phyloP scores from a whole-genome alignment of 805 yeast genomes.

The Cyberlindnera galapagoensis region DNA sequence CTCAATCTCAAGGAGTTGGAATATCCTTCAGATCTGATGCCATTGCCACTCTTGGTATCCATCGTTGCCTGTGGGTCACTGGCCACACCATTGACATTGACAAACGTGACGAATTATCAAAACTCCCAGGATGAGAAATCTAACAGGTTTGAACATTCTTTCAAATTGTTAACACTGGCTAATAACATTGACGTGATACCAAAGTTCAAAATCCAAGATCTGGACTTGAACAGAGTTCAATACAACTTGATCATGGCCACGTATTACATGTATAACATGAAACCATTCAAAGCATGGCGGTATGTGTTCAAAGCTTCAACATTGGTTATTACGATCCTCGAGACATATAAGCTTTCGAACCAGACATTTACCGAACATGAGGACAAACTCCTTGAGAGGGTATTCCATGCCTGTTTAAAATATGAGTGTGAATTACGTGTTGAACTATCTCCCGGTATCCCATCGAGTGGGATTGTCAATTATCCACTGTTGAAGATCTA shows the following conservation, averaged over 20 bases:
- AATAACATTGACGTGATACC: constrained; percentile 9
- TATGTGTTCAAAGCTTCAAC: constrained; percentile 17
- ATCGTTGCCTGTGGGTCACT: constrained; percentile 13
- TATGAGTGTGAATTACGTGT: constrained; percentile 23
- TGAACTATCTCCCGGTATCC: constrained; percentile 21
- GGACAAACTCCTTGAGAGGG: constrained; percentile 14
- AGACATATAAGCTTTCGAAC: constrained; percentile 15
- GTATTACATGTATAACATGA: constrained; percentile 21
- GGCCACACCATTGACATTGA: constrained; percentile 16
- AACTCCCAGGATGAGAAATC: constrained; percentile 12
- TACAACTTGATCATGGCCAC: constrained; percentile 12
- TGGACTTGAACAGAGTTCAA: constrained; percentile 14
- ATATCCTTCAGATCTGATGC: too few relatives aligned
- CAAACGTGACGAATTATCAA: constrained; percentile 7
- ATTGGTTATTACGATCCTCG: constrained; percentile 16
- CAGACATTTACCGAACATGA: constrained; percentile 15
- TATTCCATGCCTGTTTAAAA: constrained; percentile 20
- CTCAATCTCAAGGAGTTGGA: constrained; percentile 8
- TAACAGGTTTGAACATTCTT: constrained; percentile 5
- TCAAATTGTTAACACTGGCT: constrained; percentile 10
- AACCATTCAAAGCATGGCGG: constrained; percentile 21
- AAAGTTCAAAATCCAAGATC: constrained; percentile 8
- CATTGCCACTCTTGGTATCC: constrained; percentile 12
- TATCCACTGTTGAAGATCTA: constrained; percentile 20
- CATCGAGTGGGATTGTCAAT: constrained; percentile 21